Percentiles rank a stretch among this genome's conserved stretches.
Conservation (phyloP, 305 asterid species). For the Fraxinus paxiana region DNA sequence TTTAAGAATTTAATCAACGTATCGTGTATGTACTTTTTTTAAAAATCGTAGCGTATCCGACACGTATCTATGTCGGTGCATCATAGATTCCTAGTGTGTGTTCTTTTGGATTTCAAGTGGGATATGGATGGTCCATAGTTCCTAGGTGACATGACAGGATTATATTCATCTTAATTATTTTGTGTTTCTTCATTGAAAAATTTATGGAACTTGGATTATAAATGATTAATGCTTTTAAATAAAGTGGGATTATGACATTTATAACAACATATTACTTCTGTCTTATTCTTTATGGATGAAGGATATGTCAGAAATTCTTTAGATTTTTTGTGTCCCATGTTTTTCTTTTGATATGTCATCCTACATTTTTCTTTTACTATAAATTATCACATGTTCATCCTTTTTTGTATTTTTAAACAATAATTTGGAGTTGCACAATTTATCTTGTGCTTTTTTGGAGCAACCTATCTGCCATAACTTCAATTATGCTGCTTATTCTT, state of each 20-base stretch:
- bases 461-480: not conserved
- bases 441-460: not conserved
- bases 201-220: not conserved
- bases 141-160: not conserved
- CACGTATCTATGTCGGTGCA: too few species aligned
- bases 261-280: not conserved
- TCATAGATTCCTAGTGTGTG: too few species aligned
- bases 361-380: not conserved
- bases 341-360: not conserved
- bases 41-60: too few species aligned
- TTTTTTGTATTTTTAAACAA: not conserved
- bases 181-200: not conserved
- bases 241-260: not conserved
- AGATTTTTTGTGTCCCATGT: not conserved
- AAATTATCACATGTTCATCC: not conserved
- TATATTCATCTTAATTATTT: not conserved
- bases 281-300: not conserved
- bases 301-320: not conserved
- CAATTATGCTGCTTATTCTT: not conserved
- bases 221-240: not conserved
- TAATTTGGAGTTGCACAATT: not conserved
- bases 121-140: not conserved
- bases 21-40: too few species aligned
- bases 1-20: too few species aligned
- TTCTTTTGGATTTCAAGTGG: not conserved